phyloP scores from a whole-genome alignment of 352 stramenopile species.

The Globisporangium paddicum region DNA sequence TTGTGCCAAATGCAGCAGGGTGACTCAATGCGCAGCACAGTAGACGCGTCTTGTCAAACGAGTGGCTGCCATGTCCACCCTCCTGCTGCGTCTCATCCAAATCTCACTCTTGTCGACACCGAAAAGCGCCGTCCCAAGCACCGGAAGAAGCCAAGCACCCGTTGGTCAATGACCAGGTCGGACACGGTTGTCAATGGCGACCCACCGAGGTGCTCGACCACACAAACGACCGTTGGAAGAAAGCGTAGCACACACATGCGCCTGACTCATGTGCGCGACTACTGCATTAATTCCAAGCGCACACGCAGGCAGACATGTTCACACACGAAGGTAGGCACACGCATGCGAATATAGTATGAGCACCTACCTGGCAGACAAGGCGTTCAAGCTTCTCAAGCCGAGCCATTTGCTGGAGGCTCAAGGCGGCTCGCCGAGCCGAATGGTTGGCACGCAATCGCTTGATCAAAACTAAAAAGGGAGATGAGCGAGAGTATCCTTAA shows the following conservation, averaged over 20 bases:
- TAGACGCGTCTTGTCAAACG: neutral
- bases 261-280: neutral
- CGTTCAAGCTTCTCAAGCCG: too few relatives aligned
- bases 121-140: neutral
- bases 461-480: neutral
- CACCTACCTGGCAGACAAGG: too few relatives aligned
- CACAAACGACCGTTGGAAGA: neutral
- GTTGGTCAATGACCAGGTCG: neutral
- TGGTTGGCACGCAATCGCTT: neutral
- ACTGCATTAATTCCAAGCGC: neutral
- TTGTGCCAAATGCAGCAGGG: too few relatives aligned
- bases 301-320: neutral
- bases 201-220: neutral
- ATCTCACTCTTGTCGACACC: neutral
- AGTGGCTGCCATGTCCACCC: neutral
- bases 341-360: too few relatives aligned
- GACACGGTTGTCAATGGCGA: neutral
- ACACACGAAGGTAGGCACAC: neutral
- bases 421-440: neutral
- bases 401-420: neutral
- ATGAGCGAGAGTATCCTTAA: neutral
- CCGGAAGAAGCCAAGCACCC: too few relatives aligned
- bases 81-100: neutral
- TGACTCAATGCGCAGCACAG: too few relatives aligned
- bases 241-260: neutral